Evolutionary conservation across 2,329 filamentous ascomycete species (phyloP), one percentile per base, ranked within the genome.

Genomic region (Talaromyces amestolkiae): DNA sequence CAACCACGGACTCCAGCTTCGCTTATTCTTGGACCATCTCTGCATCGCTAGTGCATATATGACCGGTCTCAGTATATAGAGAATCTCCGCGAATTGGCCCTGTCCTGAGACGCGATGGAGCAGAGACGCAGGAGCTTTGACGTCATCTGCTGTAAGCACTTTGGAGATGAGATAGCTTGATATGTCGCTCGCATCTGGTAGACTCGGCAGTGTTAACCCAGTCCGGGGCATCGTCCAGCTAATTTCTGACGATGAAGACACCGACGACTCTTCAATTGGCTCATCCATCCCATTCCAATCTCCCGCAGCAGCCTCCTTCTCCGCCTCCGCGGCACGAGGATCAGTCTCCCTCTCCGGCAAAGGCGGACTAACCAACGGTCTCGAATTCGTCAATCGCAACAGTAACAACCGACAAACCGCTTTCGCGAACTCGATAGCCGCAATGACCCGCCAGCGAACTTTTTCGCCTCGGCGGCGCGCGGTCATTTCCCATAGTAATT

Each of bases 401-500:
- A 98, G 83, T 41, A 96, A 79, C 58, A 97, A 80, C 61, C 91
- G 84, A 75, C 94, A 97, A 9, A 95, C 70, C 2, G 94, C 93
- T 78, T 98, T 98, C 74, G 95, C 82, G 0, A 87, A 85, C 79
- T 99, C 95, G 24, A 99, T 82, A 3, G 96, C 75, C 11, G 98
- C 88, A 6, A 98, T 87, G 0, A 96, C 87, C 61, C 91, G 88
- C 95, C 95, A 99, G 35, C 93, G 87, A 31, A 89, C 80, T 72
- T 86, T 88, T 77, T 96, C 86, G 53, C 90, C 93, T 68, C 89
- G 89, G 58, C 94, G 86, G 79, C 96, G 96, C 33, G 93, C 93
- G 33, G 91, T 87, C 95, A 99, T 99, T 77, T 99, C 95, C 86
- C 94, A 95, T n/a, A 99, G 81, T 35, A 99, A 83, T 79, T 99